phyloP scores from a whole-genome alignment of 2,329 filamentous ascomycete genomes.

The Penicillium sp. region DNA sequence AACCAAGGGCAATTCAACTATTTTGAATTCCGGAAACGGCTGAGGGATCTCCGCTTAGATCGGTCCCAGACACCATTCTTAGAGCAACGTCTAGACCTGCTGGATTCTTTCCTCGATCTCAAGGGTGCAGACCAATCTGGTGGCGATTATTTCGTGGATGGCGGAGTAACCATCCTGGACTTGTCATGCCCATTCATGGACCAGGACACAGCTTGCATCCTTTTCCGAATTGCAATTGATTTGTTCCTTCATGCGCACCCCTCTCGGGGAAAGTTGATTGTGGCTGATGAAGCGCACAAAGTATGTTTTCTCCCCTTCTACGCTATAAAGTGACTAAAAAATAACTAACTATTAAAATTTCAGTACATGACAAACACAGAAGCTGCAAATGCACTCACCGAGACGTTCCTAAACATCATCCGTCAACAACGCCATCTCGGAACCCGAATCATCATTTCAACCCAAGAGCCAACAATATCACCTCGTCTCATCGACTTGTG shows the following conservation, averaged over 20 bases:
- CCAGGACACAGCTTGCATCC: slow-evolving; percentile 60
- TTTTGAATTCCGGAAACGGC: slow-evolving; percentile 19
- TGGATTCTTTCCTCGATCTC: slow-evolving; percentile 22
- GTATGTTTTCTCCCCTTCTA: slow-evolving; percentile 30
- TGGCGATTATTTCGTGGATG: slow-evolving; percentile 14
- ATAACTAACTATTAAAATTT: slow-evolving; percentile 17
- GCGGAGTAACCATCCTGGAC: slow-evolving; percentile 61
- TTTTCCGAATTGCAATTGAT: slow-evolving; percentile 69
- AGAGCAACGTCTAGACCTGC: slow-evolving; percentile 22
- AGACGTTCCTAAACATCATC: slow-evolving; percentile 60
- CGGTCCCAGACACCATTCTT: slow-evolving; percentile 17
- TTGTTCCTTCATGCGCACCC: slow-evolving; percentile 59
- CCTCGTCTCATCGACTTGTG: slow-evolving; percentile 67
- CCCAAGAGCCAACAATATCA: slow-evolving; percentile 71
- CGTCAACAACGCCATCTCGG: slow-evolving; percentile 68
- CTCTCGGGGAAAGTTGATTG: slow-evolving; percentile 57
- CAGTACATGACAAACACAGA: slow-evolving; percentile 58
- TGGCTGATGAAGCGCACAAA: slow-evolving; percentile 75
- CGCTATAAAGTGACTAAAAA: slow-evolving; percentile 5
- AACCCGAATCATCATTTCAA: slow-evolving; percentile 65
- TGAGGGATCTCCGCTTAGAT: slow-evolving; percentile 16
- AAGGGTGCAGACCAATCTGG: slow-evolving; percentile 11
- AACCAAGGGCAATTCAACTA: slow-evolving; percentile 20
- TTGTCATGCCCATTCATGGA: slow-evolving; percentile 69
- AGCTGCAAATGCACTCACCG: slow-evolving; percentile 53